Base-by-base conservation (phyloP, 2,329 filamentous ascomycete species). In the Trematosphaeria pertusa region DNA sequence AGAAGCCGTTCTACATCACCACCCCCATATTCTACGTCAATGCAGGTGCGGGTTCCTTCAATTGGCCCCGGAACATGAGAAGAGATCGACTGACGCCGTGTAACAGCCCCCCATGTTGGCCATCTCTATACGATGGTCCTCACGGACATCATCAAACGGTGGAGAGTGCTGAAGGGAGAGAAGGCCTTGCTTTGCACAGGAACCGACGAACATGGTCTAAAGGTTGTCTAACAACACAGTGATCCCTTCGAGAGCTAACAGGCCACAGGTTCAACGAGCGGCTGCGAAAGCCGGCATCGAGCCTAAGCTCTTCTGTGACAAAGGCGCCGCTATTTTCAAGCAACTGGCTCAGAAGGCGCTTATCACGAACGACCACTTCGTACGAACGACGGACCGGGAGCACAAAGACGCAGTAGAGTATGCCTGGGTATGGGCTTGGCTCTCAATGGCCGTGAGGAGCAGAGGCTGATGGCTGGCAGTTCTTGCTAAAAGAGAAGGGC, bases 21-120 rank as follows among this genome's bases (percentile, higher is more conserved):
- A 95, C 91, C 7, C 94, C 94, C 2, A 99, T 99, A 48, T 99
- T 97, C 78, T 99, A 99, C 73, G 94, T 99, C 76, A 99, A 99
- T 82, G 90, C 92, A 44, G 86, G 90, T 92, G 76, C 59, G 77
- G 57, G 42, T 21, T 41, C 28, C 34, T n/a, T n/a, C 20, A 19
- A n/a, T 20, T 15, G n/a, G 10, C n/a, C 33, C 20, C 33, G 2
- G 9, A 3, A 15, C 21, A 20, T 4, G 6, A 3, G 8, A 7
- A 14, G 15, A 21, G 17, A 37, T 14, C 45, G 32, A 36, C 41
- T 48, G 10, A 46, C 30, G 24, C 18, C 17, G 30, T 22, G 24
- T 32, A 22, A 41, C 58, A 93, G 91, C 90, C 35, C 94, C 94
- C 39, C 94, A 99, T 76, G 85, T 97, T 54, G 94, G 94, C 34